Base-by-base conservation (phyloP, 129 eudicot genomes). In the Helianthus tuberosus region DNA sequence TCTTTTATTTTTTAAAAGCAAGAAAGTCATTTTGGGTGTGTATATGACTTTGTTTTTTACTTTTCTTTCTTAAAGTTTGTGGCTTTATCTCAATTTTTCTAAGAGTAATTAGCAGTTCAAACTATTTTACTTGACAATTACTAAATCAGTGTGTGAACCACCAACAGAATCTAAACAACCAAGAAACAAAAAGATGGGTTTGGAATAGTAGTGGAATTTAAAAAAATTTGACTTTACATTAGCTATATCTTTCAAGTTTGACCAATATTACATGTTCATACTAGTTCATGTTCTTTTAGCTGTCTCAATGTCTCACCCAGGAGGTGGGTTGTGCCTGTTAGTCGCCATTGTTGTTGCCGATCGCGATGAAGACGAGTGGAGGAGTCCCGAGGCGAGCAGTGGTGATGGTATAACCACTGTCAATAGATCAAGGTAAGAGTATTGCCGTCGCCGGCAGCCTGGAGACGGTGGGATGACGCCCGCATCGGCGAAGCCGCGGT, bases 201-300 rank as follows among this genome's bases (percentile, higher is more conserved):
- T 43, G 58, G 55, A 36, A 69, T 60, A 69, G 46, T 13, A 70
- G 75, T 32, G 46, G 47, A 59, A 44, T 7, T 62, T 35, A 17
- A 6, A 38, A 11, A 54, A 55, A 25, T 71, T 41, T 13, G 53
- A 43, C 52, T 39, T 71, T 66, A 58, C 44, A 71, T 36, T 17
- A n/a, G 25, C 27, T n/a, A 39, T 14, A 5, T 9, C 64, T 53
- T 36, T 55, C 63, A 71, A 71, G 66, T 23, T 54, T 58, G 64
- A 57, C 77, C 36, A 52, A 50, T 38, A 3, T 74, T 38, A 63
- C 38, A n/a, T 11, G 51, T n/a, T 74, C 64, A 51, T 74, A 74
- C 13, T 50, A 14, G 67, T 66, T 16, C 27, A 54, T 27, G 54
- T 49, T 49, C 16, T 49, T 49, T 49, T 13, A 11, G 15, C 4